Evolutionary conservation across 805 yeast genomes (phyloP).

Genomic region (Starmerella davenportii): DNA sequence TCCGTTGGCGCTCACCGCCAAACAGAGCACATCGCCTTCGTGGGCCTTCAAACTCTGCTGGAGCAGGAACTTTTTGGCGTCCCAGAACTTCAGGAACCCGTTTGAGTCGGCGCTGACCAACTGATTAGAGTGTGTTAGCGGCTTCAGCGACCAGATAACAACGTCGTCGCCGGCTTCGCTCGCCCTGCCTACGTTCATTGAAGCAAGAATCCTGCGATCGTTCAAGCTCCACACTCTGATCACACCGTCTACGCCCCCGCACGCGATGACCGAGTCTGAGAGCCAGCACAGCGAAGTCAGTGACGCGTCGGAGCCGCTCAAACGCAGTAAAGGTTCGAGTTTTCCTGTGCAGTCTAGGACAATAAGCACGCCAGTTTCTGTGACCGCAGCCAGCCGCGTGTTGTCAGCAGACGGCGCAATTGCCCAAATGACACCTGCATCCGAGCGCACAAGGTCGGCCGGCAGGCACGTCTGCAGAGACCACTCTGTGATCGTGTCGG

Average conservation of each 20-base stretch:
- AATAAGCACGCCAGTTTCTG: conserved; percentile 87
- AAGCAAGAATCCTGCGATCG: conserved; percentile 52
- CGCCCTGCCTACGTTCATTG: conserved; percentile 70
- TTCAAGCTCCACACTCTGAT: conserved; percentile 60
- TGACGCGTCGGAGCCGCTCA: conserved; percentile 49
- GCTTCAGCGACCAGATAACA: conserved; percentile 70
- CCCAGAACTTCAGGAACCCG: conserved; percentile 89
- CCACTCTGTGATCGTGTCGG: conserved; percentile 86
- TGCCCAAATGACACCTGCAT: conserved; percentile 90
- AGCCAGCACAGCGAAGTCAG: conserved; percentile 67
- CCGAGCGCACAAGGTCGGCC: conserved; percentile 60
- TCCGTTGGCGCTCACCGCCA: conserved; percentile 29
- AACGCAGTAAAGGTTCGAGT: conserved; percentile 53
- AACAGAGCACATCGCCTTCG: conserved; percentile 75
- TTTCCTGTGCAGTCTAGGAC: conserved; percentile 75
- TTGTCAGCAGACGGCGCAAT: conserved; percentile 46
- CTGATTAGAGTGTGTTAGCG: conserved; percentile 43
- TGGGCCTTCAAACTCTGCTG: conserved; percentile 68
- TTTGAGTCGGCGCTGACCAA: conserved; percentile 94
- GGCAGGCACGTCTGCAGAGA: conserved; percentile 59
- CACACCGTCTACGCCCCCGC: conserved; percentile 93
- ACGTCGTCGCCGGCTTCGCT: conserved; percentile 38
- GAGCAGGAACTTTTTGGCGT: conserved; percentile 53
- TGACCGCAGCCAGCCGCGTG: conserved; percentile 63
- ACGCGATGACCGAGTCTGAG: conserved; percentile 45